Conservation (phyloP, 331 rosid species). For the Rosa hybrid region DNA sequence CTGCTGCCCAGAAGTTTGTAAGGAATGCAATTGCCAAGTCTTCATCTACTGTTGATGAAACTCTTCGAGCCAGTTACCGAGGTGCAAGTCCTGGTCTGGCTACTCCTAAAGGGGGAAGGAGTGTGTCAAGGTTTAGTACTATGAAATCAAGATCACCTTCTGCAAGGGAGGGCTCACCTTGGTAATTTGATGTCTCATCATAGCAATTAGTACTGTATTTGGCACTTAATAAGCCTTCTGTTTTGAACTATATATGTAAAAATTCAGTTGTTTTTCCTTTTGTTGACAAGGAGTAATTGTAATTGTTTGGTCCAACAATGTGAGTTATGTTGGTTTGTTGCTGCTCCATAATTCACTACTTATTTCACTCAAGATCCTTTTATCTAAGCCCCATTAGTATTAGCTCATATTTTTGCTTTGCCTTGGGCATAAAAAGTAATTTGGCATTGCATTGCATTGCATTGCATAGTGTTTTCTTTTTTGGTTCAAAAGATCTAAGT, state of each 20-base stretch:
- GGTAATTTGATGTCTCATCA: slow-evolving; percentile 48
- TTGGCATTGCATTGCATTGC: neutral
- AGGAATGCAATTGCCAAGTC: slow-evolving; percentile 85
- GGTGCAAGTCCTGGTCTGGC: slow-evolving; percentile 76
- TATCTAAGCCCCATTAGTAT: too few species aligned
- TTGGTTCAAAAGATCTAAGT: neutral
- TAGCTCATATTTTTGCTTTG: neutral
- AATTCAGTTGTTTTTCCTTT: neutral
- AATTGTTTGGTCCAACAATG: neutral
- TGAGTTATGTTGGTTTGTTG: neutral
- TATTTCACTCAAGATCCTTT: neutral
- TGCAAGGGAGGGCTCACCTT: slow-evolving; percentile 74
- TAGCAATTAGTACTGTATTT: slow-evolving; percentile 14
- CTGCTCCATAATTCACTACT: neutral
- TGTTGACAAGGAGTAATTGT: neutral
- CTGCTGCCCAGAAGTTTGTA: slow-evolving; percentile 95
- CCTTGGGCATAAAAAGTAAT: neutral
- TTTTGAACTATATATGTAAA: slow-evolving; percentile 16
- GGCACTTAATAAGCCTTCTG: slow-evolving; percentile 1
- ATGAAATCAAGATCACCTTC: slow-evolving; percentile 82
- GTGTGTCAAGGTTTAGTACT: slow-evolving; percentile 73
- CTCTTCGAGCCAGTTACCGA: slow-evolving; percentile 94
- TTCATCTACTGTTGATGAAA: slow-evolving; percentile 77
- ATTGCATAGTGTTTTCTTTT: neutral
- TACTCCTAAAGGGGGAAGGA: slow-evolving; percentile 79